Percentiles rank a stretch among this genome's conserved stretches.
Conservation (phyloP, 2,329 filamentous ascomycete genomes). For the Tolypocladium capitatum region DNA sequence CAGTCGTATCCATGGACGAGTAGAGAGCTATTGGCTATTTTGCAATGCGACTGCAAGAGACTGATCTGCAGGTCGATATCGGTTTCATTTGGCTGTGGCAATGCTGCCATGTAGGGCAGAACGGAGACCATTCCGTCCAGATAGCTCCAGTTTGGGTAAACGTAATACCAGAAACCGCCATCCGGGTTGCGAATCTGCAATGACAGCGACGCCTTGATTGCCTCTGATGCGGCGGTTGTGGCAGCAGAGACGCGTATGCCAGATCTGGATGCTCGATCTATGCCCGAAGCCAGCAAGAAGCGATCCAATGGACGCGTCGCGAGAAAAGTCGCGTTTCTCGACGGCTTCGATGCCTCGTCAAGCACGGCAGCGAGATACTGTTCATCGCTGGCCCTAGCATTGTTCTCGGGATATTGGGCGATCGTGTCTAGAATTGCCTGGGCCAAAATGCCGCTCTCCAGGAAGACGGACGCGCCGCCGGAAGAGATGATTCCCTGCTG, state of each 20-base stretch:
- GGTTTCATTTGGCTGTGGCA: not conserved
- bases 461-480: conserved; percentile 8
- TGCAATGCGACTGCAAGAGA: too few species aligned
- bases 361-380: conserved; percentile 7
- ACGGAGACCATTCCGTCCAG: conserved; percentile 39
- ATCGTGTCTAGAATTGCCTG: conserved; percentile 7
- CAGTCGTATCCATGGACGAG: conserved; percentile 41
- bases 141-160: conserved; percentile 38
- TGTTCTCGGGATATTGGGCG: conserved; percentile 5
- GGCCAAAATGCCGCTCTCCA: conserved; percentile 11
- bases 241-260: conserved; percentile 2
- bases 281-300: conserved; percentile 9
- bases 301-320: conserved; percentile 10
- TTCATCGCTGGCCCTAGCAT: conserved; percentile 1
- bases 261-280: conserved; percentile 2
- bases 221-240: conserved; percentile 2
- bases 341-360: conserved; percentile 3
- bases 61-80: too few species aligned
- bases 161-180: conserved; percentile 23
- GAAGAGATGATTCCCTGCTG: conserved; percentile 10
- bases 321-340: conserved; percentile 4
- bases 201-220: conserved; percentile 9
- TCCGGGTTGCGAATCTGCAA: conserved; percentile 16
- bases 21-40: not conserved
- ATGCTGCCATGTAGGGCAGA: conserved; percentile 23